Evolutionary conservation across 1,284 basidiomycete species (phyloP).

Genomic region (Laetiporus sulphureus): DNA sequence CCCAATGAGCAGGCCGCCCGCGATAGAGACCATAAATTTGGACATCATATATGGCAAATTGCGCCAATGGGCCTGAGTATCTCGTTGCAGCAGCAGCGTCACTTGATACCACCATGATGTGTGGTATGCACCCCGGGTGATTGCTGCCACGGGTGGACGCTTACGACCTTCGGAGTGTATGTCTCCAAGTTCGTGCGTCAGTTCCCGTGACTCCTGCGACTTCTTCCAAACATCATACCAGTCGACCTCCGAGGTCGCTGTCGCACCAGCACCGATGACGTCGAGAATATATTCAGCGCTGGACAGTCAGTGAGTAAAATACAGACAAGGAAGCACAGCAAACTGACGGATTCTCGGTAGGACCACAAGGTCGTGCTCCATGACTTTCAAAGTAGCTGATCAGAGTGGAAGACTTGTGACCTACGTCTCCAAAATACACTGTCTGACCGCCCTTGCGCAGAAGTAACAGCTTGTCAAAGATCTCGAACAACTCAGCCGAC

Average conservation of each 20-base stretch:
- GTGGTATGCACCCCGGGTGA: conserved; percentile 36
- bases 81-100: conserved; percentile 38
- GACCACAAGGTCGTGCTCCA: conserved; percentile 38
- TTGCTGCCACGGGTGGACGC: conserved; percentile 22
- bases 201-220: conserved; percentile 19
- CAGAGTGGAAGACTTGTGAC: conserved; percentile 46
- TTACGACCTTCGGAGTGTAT: conserved; percentile 28
- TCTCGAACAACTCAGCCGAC: conserved; percentile 64
- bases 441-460: conserved; percentile 69
- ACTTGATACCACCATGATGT: conserved; percentile 42
- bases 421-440: conserved; percentile 75
- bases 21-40: conserved; percentile 57
- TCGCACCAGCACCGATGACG: conserved; percentile 57
- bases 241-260: conserved; percentile 25
- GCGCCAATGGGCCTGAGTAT: conserved; percentile 50
- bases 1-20: conserved; percentile 57
- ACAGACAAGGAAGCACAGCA: conserved; percentile 24
- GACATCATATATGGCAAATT: conserved; percentile 73
- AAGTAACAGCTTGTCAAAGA: conserved; percentile 58
- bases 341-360: conserved; percentile 36
- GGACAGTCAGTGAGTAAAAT: neutral
- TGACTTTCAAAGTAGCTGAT: conserved; percentile 66
- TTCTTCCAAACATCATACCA: conserved; percentile 30
- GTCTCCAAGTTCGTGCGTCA: conserved; percentile 24
- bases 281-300: conserved; percentile 70